phyloP scores from a whole-genome alignment of 148 eudicot genomes.

The Diospyros lotus region DNA sequence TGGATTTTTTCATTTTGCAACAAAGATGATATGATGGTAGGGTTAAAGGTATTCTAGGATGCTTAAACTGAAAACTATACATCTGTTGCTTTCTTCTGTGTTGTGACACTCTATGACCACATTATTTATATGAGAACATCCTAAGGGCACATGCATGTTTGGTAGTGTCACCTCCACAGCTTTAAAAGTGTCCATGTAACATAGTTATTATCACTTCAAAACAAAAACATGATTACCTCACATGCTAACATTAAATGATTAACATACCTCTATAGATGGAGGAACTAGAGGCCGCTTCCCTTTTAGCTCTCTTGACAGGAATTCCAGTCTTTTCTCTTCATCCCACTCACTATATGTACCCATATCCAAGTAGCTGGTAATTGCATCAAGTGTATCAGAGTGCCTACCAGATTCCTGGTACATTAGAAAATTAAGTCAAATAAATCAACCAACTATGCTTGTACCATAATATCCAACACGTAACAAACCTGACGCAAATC shows the following conservation, averaged over 20 bases:
- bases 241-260: neutral
- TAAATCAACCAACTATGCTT: neutral
- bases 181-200: neutral
- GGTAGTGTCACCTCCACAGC: neutral
- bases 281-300: slow-evolving; percentile 91
- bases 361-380: slow-evolving; percentile 70
- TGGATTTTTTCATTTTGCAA: no score
- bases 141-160: no score
- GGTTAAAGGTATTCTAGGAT: no score
- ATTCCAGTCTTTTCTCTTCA: slow-evolving; percentile 75
- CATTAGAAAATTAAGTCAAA: slow-evolving; percentile 9
- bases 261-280: slow-evolving; percentile 52
- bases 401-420: slow-evolving; percentile 83
- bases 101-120: neutral
- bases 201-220: neutral
- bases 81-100: neutral
- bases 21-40: no score
- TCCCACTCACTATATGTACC: slow-evolving; percentile 86
- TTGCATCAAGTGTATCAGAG: slow-evolving; percentile 78
- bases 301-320: slow-evolving; percentile 75
- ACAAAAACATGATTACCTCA: neutral
- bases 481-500: slow-evolving; percentile 83
- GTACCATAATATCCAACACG: slow-evolving; percentile 6
- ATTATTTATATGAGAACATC: no score
- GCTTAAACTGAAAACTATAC: no score